These are phyloP conservation scores for Daldinia sp. DNA, from an alignment of 2,329 filamentous ascomycete genomes.

Conservation along the genomic window DNA sequence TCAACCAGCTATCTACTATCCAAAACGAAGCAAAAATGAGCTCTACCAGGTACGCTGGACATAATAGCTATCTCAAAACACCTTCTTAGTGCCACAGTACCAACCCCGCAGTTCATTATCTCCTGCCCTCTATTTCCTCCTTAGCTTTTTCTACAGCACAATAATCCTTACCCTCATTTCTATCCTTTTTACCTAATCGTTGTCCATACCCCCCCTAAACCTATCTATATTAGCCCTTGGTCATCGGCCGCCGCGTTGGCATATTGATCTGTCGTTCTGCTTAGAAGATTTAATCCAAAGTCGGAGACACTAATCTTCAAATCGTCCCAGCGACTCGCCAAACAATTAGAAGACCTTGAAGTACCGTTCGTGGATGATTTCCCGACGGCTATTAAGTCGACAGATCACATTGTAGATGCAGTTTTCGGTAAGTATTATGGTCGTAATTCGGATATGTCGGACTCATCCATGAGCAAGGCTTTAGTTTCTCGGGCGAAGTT, in stretches of 20 bases:
- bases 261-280: conserved; percentile 25
- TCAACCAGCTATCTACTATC: conserved; percentile 88
- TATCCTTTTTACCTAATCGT: conserved; percentile 5
- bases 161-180: conserved; percentile 1
- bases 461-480: conserved; percentile 65
- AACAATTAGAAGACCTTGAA: conserved; percentile 84
- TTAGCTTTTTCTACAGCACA: conserved; percentile 7
- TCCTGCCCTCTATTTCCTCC: conserved; percentile 5
- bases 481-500: conserved; percentile 92
- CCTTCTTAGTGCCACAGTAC: neutral
- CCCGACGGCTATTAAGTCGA: conserved; percentile 69
- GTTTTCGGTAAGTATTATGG: conserved; percentile 77
- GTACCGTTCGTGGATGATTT: conserved; percentile 91
- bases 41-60: conserved; percentile 76
- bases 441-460: conserved; percentile 25
- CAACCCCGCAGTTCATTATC: neutral
- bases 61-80: conserved; percentile 36
- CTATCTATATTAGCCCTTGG: conserved; percentile 3
- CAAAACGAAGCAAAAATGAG: conserved; percentile 90
- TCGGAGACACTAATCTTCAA: conserved; percentile 28
- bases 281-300: conserved; percentile 48
- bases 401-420: conserved; percentile 89
- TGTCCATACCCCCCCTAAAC: neutral
- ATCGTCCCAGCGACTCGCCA: conserved; percentile 75
- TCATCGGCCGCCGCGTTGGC: conserved; percentile 13